Base-by-base conservation (phyloP, 2,329 filamentous ascomycete species). In the Penicillium sp. region DNA sequence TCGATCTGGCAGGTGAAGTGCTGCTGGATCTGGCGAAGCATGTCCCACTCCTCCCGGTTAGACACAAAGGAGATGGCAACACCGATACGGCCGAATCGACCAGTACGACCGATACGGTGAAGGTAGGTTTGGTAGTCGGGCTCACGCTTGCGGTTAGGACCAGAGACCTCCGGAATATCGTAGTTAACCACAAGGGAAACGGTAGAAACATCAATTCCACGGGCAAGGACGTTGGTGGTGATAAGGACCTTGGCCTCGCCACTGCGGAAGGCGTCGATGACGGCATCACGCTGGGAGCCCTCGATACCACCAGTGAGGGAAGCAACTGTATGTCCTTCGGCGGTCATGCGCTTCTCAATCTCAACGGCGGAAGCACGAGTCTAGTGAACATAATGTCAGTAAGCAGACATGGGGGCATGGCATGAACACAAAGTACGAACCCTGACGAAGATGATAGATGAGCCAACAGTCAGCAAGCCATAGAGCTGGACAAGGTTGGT, bases 161-260 rank as follows among this genome's bases (percentile, higher is more conserved):
- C 83, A 37, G 84, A 79, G 70, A 87, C 82, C 82, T 89, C 90
- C 26, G 89, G 89, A 60, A 92, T 90, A 69, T 92, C 90, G 79
- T 99, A 99, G 82, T 99, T 99, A 83, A 99, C 93, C 57, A 99
- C 95, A 89, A 99, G 95, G 10, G 93, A 97, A 14, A 99, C 95
- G 30, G 88, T 89, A 80, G 96, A 78, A 75, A 98, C 81, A 73
- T 99, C 95, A 71, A 99, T 98, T 75, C 95, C 95, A 73, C 95
- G 93, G 8, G 95, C 91, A 60, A 99, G 85, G 40, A 99, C 93
- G 73, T 99, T 99, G 69, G 95, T 99, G 1, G 95, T 96, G 73
- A 99, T 97, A 64, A 99, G 88, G 8, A 99, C 95, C 81, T 99
- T 99, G 72, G 92, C 92, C 61, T 89, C 85, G 42, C 94, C 94